These are phyloP conservation scores for Galerina marginata DNA, from an alignment of 768 basidiomycete genomes.

Conservation along the genomic window DNA sequence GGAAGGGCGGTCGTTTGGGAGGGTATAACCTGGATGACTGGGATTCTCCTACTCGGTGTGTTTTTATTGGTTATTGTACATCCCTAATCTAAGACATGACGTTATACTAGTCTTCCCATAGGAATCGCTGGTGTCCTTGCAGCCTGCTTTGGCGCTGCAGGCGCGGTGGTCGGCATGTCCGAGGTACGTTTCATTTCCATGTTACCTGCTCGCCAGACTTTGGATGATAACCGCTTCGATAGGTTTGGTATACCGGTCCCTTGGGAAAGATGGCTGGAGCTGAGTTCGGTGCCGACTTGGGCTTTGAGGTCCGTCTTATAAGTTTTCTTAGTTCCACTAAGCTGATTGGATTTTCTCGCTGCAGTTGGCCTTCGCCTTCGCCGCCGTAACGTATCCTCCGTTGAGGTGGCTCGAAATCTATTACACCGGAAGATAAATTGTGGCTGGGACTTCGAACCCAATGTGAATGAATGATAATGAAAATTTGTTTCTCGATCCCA, in stretches of 20 bases:
- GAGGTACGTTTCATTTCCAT: slow-evolving; percentile 4
- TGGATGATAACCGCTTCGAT: not conserved
- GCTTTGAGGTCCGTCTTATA: slow-evolving; percentile 19
- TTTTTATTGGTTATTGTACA: not conserved
- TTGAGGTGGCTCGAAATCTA: slow-evolving; percentile 21
- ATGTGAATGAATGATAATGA: no score
- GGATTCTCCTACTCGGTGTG: slow-evolving; percentile 18
- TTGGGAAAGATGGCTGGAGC: slow-evolving; percentile 20
- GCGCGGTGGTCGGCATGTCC: slow-evolving; percentile 22
- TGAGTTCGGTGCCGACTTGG: slow-evolving; percentile 20
- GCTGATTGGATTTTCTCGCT: not conserved
- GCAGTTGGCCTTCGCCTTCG: slow-evolving; percentile 19
- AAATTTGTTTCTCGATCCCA: no score
- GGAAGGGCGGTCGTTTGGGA: slow-evolving; percentile 17
- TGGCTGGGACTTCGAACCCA: no score
- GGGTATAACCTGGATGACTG: slow-evolving; percentile 22
- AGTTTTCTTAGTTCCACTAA: not conserved
- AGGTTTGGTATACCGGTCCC: slow-evolving; percentile 22
- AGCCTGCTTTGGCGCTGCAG: slow-evolving; percentile 19
- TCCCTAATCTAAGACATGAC: not conserved
- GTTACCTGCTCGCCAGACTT: no score
- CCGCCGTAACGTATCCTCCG: slow-evolving; percentile 19
- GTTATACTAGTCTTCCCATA: slow-evolving; percentile 12
- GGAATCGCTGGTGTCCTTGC: slow-evolving; percentile 19
- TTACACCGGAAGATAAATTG: slow-evolving; percentile 14